Evolutionary conservation across 768 basidiomycete genomes (phyloP), one percentile per base, ranked within the genome.

Genomic region (Sporobolomyces roseus): DNA sequence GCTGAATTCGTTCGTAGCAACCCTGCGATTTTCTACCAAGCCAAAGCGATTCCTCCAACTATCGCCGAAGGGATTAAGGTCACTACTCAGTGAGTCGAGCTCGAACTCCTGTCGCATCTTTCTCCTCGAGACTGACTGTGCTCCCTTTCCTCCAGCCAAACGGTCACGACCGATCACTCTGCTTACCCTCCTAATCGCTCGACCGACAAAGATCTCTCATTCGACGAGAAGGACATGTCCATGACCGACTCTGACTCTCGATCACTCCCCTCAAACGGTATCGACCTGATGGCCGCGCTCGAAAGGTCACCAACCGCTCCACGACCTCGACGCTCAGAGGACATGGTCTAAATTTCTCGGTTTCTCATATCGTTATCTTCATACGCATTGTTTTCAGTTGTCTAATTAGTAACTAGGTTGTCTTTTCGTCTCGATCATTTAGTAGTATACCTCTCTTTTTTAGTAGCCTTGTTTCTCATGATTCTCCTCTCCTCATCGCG

Each of bases 171-270:
- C 23, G 58, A 60, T 35, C 58, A 60, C 32, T 4, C 58, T 2
- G 58, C 58, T 9, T 60, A 60, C 32, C 58, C 58, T 4, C 58
- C 58, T 25, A 35, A 29, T 2, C 56, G 38, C 3, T 12, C n/a
- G 3, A 45, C 56, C 27, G 56, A 45, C 56, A 58, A 58, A 27
- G 56, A 45, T 17, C 9, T 33, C 58, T 60, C 58, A 5, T 48
- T 60, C 45, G 58, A 60, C 58, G 58, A 60, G 58, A 60, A 60
- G 23, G 45, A 60, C 17, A 60, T n/a, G n/a, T n/a, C n/a, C n/a
- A n/a, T n/a, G n/a, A n/a, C n/a, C n/a, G n/a, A n/a, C n/a, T n/a
- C 56, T 12, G 43, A 60, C 58, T 46, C 56, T 32, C 27, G 16
- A 27, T 48, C 43, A 5, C 5, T 46, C 9, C 32, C 58, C 8